Percentiles rank a stretch among this genome's conserved stretches.
Evolutionary conservation across 345 rosid species (phyloP).

Genomic region (Salix suchowensis): DNA sequence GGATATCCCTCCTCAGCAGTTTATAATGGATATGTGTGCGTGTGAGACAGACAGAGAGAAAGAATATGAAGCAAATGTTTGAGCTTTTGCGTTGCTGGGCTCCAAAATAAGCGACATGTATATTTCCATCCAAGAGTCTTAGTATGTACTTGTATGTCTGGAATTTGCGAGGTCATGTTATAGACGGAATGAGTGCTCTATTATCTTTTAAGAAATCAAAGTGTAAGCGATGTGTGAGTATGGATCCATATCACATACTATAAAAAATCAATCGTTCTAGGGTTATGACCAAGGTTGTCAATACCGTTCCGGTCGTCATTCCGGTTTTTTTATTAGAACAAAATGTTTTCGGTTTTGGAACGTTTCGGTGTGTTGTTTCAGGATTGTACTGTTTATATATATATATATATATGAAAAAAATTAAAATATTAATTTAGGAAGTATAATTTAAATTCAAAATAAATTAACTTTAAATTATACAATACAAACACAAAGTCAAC

Average conservation of each 20-base stretch:
- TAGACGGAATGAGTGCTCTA: background rate
- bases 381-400: too few relatives aligned
- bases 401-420: too few relatives aligned
- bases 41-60: too few relatives aligned
- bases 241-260: background rate
- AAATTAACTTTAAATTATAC: too few relatives aligned
- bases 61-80: background rate
- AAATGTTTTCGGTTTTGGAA: too few relatives aligned
- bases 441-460: too few relatives aligned
- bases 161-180: background rate
- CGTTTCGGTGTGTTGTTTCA: too few relatives aligned
- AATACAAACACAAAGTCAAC: too few relatives aligned
- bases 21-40: background rate
- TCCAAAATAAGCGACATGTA: background rate
- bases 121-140: background rate
- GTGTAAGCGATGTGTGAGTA: background rate
- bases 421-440: too few relatives aligned
- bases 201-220: background rate
- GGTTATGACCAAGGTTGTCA: background rate
- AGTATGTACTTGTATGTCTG: background rate
- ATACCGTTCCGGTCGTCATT: too few relatives aligned
- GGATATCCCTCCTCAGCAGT: background rate
- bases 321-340: too few relatives aligned
- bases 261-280: background rate
- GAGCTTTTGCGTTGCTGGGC: background rate